Conservation (phyloP, 176 grass and related monocot genomes). For the Ensete ventricosum region DNA sequence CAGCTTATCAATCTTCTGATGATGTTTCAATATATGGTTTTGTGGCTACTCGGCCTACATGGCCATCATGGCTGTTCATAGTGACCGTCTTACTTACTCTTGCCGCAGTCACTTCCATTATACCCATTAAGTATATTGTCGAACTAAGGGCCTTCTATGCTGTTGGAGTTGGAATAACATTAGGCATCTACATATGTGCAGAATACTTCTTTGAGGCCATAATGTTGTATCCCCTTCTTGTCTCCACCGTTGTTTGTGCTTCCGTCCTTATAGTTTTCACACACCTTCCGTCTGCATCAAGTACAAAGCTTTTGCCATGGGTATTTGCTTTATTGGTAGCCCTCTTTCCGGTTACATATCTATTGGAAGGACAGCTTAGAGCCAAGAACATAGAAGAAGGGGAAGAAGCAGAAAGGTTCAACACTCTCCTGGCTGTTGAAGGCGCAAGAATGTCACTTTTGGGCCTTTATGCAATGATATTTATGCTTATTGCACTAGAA, state of each 20-base stretch:
- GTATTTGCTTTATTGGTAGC: conserved; percentile 84
- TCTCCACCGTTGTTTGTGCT: conserved; percentile 62
- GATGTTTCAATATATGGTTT: conserved; percentile 91
- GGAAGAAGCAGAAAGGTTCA: conserved; percentile 74
- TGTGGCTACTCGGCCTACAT: conserved; percentile 62
- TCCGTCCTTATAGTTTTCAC: conserved; percentile 85
- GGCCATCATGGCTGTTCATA: conserved; percentile 95
- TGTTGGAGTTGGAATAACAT: conserved; percentile 56
- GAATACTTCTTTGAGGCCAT: conserved; percentile 87
- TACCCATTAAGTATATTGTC: conserved; percentile 91
- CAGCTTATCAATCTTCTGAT: conserved; percentile 74
- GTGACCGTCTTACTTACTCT: conserved; percentile 76
- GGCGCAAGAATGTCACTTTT: conserved; percentile 90
- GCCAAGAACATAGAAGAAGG: conserved; percentile 58
- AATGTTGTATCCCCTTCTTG: conserved; percentile 92
- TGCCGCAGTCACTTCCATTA: conserved; percentile 77
- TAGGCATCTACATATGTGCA: conserved; percentile 92
- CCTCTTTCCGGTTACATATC: conserved; percentile 86
- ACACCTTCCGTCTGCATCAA: conserved; percentile 84
- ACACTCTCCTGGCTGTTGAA: conserved; percentile 84
- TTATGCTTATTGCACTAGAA: conserved; percentile 90
- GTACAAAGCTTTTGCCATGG: conserved; percentile 90
- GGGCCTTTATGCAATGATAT: conserved; percentile 96
- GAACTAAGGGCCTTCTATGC: conserved; percentile 77
- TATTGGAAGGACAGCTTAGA: conserved; percentile 88